Percentiles rank a stretch among this genome's conserved stretches.
These are phyloP conservation scores for Porodaedalea pini DNA, from an alignment of 1,284 basidiomycete species.

Conservation along the genomic window DNA sequence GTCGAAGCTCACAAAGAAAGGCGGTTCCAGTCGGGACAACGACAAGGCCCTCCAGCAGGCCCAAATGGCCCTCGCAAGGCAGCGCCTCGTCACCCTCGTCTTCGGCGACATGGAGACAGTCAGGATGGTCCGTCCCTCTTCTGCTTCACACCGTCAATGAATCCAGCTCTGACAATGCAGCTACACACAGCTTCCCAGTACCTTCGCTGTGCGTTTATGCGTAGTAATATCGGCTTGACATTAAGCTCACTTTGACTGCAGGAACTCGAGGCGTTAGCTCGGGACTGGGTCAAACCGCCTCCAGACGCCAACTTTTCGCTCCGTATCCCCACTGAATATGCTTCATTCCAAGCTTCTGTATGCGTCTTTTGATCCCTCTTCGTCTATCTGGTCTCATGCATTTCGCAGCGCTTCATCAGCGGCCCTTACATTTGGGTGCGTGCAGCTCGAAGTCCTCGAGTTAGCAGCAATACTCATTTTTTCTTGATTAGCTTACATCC, in stretches of 20 bases:
- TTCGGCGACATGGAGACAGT: constrained; percentile 82
- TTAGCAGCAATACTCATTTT: constrained; percentile 14
- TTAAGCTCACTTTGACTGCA: constrained; percentile 29
- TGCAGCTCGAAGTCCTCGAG: constrained; percentile 12
- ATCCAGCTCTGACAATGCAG: not conserved
- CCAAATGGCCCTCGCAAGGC: constrained; percentile 61
- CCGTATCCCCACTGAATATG: constrained; percentile 77
- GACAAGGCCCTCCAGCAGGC: constrained; percentile 37
- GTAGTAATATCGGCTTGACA: constrained; percentile 3
- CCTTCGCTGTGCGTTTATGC: constrained; percentile 45
- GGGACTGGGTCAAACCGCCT: constrained; percentile 79
- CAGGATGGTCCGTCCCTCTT: constrained; percentile 48
- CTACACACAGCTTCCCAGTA: constrained; percentile 52
- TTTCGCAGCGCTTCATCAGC: constrained; percentile 60
- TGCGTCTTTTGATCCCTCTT: constrained; percentile 29
- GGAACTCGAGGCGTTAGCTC: constrained; percentile 74
- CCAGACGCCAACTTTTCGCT: constrained; percentile 68
- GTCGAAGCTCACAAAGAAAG: constrained; percentile 30
- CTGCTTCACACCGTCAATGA: not conserved
- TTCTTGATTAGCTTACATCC: constrained; percentile 55
- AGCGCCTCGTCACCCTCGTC: constrained; percentile 73
- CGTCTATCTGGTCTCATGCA: constrained; percentile 21
- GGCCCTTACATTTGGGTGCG: constrained; percentile 76
- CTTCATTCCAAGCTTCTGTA: constrained; percentile 75
- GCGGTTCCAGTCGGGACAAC: constrained; percentile 52